Base-by-base conservation (phyloP, 805 yeast species). In the Yamadazyma kitorensis region DNA sequence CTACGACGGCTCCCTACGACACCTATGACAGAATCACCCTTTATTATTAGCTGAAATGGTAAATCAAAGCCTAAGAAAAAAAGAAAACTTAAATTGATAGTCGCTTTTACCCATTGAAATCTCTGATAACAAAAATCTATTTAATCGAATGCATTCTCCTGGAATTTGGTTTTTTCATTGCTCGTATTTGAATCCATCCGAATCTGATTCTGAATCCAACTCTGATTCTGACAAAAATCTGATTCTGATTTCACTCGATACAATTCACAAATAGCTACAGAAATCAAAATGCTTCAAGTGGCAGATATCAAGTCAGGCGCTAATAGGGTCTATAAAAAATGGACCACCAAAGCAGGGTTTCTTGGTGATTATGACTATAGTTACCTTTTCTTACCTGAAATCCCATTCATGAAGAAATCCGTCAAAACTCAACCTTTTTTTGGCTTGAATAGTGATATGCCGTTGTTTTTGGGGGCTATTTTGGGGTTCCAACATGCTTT, bases 331-430 rank as follows among this genome's bases (percentile, higher is more conserved):
- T 31, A 54, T 28, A 61, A 53, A 40, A 77, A 77, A 51, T 61
- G 77, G 63, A 77, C 91, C 42, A 84, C 95, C 22, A 74, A 68
- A 38, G 87, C 86, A 13, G 96, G 96, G 5, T 50, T 86, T 24
- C 48, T 88, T n/a, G 96, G 97, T 23, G 91, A 85, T 52, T 86
- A 86, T 52, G 87, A 88, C 64, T 88, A 88, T 49, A 76, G 70
- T 14, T 80, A 79, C 46, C 71, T 88, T 22, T 87, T 88, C 70
- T 75, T 82, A 2, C 97, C 97, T 6, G 73, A 75, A 16, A 49
- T 88, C 36, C 96, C 96, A 2, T 87, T 84, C 61, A 33, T 54
- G 45, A 64, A 54, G 47, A 63, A 44, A 47, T 58, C 52, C 43
- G 59, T 64, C 17, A 74, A 73, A 34, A 63, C 76, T 2, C 87